A percentile compares a stretch with the other conserved stretches of the same genome.
phyloP scores from a whole-genome alignment of 139 green algal species.

The Tetraselmis chui region DNA sequence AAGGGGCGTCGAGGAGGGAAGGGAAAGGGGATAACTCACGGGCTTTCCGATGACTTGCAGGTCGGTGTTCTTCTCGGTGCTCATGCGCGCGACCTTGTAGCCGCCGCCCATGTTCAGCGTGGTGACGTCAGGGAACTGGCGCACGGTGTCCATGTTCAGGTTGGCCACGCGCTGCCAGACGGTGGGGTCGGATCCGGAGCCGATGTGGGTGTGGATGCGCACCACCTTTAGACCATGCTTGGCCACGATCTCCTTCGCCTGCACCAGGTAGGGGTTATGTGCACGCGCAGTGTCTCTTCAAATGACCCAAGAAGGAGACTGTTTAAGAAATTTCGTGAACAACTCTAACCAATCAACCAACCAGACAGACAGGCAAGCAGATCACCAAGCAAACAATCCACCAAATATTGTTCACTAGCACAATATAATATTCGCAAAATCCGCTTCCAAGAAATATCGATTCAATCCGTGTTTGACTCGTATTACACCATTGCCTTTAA shows the following conservation, averaged over 20 bases:
- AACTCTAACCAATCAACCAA: too few relatives aligned
- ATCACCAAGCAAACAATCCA: too few relatives aligned
- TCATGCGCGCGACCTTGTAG: conserved; percentile 30
- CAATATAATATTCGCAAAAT: too few relatives aligned
- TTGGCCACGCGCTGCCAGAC: conserved; percentile 24
- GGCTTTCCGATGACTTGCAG: conserved; percentile 17
- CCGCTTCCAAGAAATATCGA: too few relatives aligned
- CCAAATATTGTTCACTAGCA: too few relatives aligned
- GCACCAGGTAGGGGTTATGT: too few relatives aligned
- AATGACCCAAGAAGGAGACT: too few relatives aligned
- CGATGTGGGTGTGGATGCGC: conserved; percentile 34
- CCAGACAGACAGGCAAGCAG: too few relatives aligned
- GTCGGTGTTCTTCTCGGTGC: conserved; percentile 21
- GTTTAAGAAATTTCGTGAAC: too few relatives aligned
- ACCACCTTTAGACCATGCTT: conserved; percentile 25
- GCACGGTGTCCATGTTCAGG: conserved; percentile 20
- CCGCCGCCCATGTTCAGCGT: conserved; percentile 27
- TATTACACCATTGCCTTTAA: too few relatives aligned
- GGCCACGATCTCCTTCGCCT: conserved; percentile 15
- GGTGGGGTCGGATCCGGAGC: conserved; percentile 18
- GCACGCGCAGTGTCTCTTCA: too few relatives aligned
- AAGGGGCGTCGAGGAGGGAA: background rate
- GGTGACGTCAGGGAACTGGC: conserved; percentile 18
- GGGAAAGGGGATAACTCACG: background rate
- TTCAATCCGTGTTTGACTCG: too few relatives aligned